phyloP scores from a whole-genome alignment of 176 grass and related monocot genomes.

The Raddia guianensis region DNA sequence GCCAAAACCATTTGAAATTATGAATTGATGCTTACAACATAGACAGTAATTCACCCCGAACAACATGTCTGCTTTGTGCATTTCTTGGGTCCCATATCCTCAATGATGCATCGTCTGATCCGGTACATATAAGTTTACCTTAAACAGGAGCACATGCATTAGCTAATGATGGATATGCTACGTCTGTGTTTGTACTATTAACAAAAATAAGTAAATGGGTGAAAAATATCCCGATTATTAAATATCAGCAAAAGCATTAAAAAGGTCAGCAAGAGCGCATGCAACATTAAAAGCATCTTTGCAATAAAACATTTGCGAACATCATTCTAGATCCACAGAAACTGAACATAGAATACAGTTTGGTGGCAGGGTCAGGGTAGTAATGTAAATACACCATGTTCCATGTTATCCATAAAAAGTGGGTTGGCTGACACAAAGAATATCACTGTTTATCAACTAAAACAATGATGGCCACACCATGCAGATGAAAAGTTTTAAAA shows the following conservation, averaged over 20 bases:
- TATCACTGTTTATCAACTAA: background rate
- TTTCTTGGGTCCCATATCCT: conserved; percentile 91
- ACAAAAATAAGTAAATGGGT: background rate
- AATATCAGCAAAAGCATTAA: background rate
- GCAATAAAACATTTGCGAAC: background rate
- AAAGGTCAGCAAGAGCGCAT: no score
- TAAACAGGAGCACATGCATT: conserved; percentile 35
- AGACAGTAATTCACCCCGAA: conserved; percentile 58
- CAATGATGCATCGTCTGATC: conserved; percentile 80
- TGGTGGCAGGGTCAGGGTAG: background rate
- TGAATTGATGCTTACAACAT: conserved; percentile 10
- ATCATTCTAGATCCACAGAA: background rate
- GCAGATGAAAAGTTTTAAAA: background rate
- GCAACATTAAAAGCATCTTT: background rate
- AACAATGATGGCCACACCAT: background rate
- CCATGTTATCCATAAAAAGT: conserved; percentile 4
- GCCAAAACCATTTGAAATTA: conserved; percentile 12
- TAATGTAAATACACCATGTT: conserved; percentile 1
- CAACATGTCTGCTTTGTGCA: conserved; percentile 65
- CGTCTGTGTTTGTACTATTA: background rate
- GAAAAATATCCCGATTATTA: background rate
- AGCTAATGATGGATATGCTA: conserved; percentile 1
- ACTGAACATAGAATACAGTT: background rate
- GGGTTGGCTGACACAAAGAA: background rate
- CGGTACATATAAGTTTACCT: conserved; percentile 90